Base-by-base conservation (phyloP, 2,329 filamentous ascomycete species). In the Whalleya microplaca region DNA sequence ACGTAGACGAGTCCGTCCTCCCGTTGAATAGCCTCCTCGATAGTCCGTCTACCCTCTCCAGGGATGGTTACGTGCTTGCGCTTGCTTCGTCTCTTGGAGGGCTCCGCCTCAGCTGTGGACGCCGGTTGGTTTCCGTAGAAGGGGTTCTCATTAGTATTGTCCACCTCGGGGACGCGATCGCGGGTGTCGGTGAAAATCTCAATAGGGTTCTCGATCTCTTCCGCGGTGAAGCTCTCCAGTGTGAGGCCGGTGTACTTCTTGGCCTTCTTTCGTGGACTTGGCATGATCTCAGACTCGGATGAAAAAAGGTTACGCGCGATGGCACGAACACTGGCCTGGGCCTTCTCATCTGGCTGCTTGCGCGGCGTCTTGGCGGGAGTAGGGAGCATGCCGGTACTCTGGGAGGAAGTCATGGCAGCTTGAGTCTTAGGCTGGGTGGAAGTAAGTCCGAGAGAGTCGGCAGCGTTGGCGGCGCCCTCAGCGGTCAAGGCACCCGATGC, bases 291-390 rank as follows among this genome's bases (percentile, higher is more conserved):
- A 45, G 84, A 79, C 16, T 84, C 79, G 45, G 78, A 75, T n/a
- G 81, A 75, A 59, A 91, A 89, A 16, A 90, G 77, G 67, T 81
- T 86, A 69, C 84, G 82, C 23, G 85, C 82, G 60, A 88, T 76
- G 1, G 78, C 74, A 47, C 78, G 76, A 54, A 87, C 79, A 47
- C 79, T 78, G 59, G 80, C 76, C 49, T 78, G 74, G 21, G 77
- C 77, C 68, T 82, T 78, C 66, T 77, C 76, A 18, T 77, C 78
- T 1, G 80, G 78, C 45, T 82, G 78, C 77, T 89, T 91, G 72
- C 82, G 82, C 2, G 86, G 91, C 2, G 91, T 94, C 77, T 93
- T 93, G 62, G 86, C 83, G 2, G 91, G 91, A 2, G 91, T 94
- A 16, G 88, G 89, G 45, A 93, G 83, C 82, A 90, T 89, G 61